Base-by-base conservation (phyloP, 495 filamentous ascomycete species). In the Aspergillus olivimuriae region DNA sequence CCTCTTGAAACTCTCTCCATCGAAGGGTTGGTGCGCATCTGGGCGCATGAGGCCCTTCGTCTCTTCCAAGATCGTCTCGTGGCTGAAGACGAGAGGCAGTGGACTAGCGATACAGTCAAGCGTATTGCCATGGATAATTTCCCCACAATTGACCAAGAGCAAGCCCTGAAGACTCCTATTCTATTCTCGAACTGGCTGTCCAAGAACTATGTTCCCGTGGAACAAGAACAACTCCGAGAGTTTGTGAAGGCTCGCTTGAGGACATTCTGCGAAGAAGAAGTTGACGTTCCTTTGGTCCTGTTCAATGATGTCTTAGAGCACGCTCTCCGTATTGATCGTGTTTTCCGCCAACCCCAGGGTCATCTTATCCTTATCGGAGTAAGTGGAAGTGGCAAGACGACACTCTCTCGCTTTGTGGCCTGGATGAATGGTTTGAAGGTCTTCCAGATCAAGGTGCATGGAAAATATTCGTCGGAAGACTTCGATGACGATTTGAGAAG, bases 381-480 rank as follows among this genome's bases (percentile, higher is more conserved):
- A 28, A 97, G 92, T 53, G 92, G 92, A 55, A 92, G 86, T 71
- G 92, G 92, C 60, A 99, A 99, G 76, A 99, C 92, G 1, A 99
- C 92, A 2, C 72, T 99, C 34, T 96, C 92, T 18, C 82, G 94
- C 41, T 99, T 99, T 53, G 92, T 97, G 46, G 92, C 92, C 26
- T 99, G 92, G 92, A 99, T 99, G 92, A 99, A 99, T 57, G 92
- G 92, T 36, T 72, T 99, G 56, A 95, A 92, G 63, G 89, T 97
- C 35, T 97, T 94, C 74, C 92, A 99, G 65, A 97, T 99, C 73
- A 99, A 96, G 72, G 92, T 99, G 1, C 92, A 99, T 59, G 92
- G 92, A 33, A 96, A 89, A 62, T 99, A 99, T 61, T 95, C 92
- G 18, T 87, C 88, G 10, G 92, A 95, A 62, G 92, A 99, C 67